Conservation (phyloP, 331 rosid species). For the Ulmus americana region DNA sequence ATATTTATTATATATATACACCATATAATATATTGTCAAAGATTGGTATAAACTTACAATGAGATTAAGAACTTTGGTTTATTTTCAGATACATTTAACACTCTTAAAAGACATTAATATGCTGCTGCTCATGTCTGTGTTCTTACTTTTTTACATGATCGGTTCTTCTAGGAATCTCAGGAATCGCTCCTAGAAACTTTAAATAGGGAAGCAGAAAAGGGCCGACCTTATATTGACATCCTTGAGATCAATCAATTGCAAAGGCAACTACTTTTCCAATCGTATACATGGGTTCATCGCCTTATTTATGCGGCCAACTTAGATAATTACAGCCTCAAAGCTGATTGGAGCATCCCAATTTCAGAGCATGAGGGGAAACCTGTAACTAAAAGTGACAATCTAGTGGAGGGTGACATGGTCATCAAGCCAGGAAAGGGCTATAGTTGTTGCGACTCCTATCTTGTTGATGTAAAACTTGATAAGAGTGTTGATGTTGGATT, state of each 20-base stretch:
- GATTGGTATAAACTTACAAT: background rate
- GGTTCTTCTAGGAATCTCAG: conserved; percentile 56
- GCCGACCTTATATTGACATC: conserved; percentile 63
- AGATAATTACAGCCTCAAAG: conserved; percentile 30
- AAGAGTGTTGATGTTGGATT: conserved; percentile 32
- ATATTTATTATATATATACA: background rate
- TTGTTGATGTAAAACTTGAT: conserved; percentile 29
- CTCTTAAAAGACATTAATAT: conserved; percentile 13
- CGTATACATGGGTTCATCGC: conserved; percentile 82
- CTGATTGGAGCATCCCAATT: conserved; percentile 32
- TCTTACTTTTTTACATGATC: conserved; percentile 20
- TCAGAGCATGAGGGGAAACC: conserved; percentile 43
- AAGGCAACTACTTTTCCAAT: conserved; percentile 80
- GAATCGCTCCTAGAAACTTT: conserved; percentile 56
- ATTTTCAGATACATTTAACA: background rate
- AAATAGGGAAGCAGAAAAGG: conserved; percentile 51
- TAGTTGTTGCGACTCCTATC: conserved; percentile 33
- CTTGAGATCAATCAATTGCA: conserved; percentile 74
- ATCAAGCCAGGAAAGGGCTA: conserved; percentile 35
- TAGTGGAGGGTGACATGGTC: conserved; percentile 27
- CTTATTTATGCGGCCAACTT: conserved; percentile 46
- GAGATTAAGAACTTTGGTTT: background rate
- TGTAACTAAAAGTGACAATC: conserved; percentile 33
- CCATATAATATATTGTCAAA: background rate
- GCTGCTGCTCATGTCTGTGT: conserved; percentile 16